Base-by-base conservation (phyloP, 225 moss, liverwort and hornwort species). In the Physcomitrium patens region DNA sequence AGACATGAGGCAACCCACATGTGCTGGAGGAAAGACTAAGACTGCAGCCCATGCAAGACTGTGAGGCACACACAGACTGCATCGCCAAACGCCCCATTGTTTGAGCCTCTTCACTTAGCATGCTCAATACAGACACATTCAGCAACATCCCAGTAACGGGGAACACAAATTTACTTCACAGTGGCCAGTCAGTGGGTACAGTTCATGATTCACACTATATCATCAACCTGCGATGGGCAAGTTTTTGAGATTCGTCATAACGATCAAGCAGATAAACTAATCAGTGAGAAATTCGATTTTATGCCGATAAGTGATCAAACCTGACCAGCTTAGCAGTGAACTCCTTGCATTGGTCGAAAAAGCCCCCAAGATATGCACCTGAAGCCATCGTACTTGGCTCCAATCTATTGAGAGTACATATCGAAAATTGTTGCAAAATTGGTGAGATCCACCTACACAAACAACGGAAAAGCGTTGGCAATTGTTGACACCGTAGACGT, bases 1-100 rank as follows among this genome's bases (percentile, higher is more conserved):
- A 37, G 28, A 65, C 14, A 56, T 24, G 53, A 52, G 47, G 14
- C n/a, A 76, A 50, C 42, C 54, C 49, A 78, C 22, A 3, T 48
- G 16, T 26, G 64, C 64, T 57, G 20, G 49, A 79, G 61, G 57
- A 76, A 67, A 59, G 73, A 72, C 55, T 55, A 68, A 60, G 57
- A 73, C 61, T 76, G 48, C 83, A 76, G 63, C 92, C 93, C 76
- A 93, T 90, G 76, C 87, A 81, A 63, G 87, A 77, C 61, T 84
- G 91, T 70, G 96, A 93, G 79, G 93, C 89, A 80, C 96, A 91
- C 45, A 96, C 79, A 52, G 93, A 96, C 70, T 96, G 96, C 27
- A 96, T 76, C 64, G 88, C 91, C 74, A 96, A 87, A 49, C 90
- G 84, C 58, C 96, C 93, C 52, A 93, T 86, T 71, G 76, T 81